These are phyloP conservation scores for Venturia asperata DNA, from an alignment of 2,329 filamentous ascomycete genomes.

Conservation along the genomic window DNA sequence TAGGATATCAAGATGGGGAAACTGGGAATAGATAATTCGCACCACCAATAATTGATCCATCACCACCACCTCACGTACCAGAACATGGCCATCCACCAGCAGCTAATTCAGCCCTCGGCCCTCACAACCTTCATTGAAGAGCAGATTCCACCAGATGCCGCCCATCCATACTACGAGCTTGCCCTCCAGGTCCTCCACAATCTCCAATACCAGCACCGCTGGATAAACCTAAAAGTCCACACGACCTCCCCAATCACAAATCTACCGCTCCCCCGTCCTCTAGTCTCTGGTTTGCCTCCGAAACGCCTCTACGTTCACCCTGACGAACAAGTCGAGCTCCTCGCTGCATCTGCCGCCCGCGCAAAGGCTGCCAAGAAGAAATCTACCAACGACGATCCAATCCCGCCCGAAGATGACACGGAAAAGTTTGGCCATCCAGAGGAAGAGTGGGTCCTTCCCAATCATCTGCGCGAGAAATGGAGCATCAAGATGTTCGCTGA, in stretches of 20 bases:
- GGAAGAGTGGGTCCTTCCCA: constrained; percentile 70
- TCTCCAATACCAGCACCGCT: constrained; percentile 68
- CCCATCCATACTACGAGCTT: constrained; percentile 38
- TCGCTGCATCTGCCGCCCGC: constrained; percentile 50
- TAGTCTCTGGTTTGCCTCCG: constrained; percentile 68
- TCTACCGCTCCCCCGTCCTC: constrained; percentile 47
- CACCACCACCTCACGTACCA: neutral
- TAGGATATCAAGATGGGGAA: neutral
- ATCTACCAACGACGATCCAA: constrained; percentile 20
- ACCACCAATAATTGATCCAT: neutral
- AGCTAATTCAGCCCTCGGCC: neutral
- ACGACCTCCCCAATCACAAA: constrained; percentile 37
- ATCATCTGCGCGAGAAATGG: constrained; percentile 67
- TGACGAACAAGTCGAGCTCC: constrained; percentile 69
- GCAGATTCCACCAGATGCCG: neutral
- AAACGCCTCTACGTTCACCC: constrained; percentile 69
- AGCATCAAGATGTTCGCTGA: constrained; percentile 57
- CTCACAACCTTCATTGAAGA: constrained; percentile 8
- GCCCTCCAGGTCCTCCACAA: constrained; percentile 60
- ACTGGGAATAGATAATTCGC: neutral
- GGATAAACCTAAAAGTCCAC: constrained; percentile 56
- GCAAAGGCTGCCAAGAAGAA: constrained; percentile 30
- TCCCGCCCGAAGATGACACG: constrained; percentile 34
- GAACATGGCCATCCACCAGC: neutral
- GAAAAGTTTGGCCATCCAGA: constrained; percentile 39